phyloP scores from a whole-genome alignment of 306 rosid species.

The Sphenostylis stenocarpa region DNA sequence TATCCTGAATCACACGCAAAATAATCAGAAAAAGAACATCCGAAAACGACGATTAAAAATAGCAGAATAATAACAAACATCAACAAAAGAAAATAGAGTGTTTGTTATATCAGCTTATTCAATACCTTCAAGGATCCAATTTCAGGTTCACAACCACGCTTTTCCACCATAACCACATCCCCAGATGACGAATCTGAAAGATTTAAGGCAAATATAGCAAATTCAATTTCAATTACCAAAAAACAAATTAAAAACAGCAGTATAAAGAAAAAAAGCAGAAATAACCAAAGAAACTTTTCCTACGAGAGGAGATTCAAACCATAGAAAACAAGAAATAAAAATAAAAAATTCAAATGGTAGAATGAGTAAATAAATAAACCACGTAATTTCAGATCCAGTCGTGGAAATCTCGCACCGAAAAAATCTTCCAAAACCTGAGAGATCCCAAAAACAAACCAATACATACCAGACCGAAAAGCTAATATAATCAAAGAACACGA shows the following conservation, averaged over 20 bases:
- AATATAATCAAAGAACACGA: not conserved
- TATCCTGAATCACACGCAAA: conserved; percentile 40
- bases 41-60: not conserved
- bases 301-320: not conserved
- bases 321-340: not conserved
- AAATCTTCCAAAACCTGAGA: not conserved
- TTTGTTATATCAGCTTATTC: not conserved
- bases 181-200: conserved; percentile 43
- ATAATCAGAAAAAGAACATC: not conserved
- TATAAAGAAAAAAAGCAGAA: not conserved
- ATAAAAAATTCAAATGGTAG: not conserved
- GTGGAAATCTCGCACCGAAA: not conserved
- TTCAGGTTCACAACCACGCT: conserved; percentile 34
- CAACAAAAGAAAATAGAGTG: not conserved
- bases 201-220: not conserved
- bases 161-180: conserved; percentile 28
- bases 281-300: not conserved
- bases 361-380: not conserved
- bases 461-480: not conserved
- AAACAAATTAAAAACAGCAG: not conserved
- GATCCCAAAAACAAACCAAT: not conserved
- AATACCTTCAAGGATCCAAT: conserved; percentile 56
- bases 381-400: not conserved
- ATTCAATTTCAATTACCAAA: not conserved
- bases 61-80: not conserved